A percentile compares a stretch with the other conserved stretches of the same genome.
phyloP scores from a whole-genome alignment of 352 stramenopile species.

The Phytopythium kandeliae region DNA sequence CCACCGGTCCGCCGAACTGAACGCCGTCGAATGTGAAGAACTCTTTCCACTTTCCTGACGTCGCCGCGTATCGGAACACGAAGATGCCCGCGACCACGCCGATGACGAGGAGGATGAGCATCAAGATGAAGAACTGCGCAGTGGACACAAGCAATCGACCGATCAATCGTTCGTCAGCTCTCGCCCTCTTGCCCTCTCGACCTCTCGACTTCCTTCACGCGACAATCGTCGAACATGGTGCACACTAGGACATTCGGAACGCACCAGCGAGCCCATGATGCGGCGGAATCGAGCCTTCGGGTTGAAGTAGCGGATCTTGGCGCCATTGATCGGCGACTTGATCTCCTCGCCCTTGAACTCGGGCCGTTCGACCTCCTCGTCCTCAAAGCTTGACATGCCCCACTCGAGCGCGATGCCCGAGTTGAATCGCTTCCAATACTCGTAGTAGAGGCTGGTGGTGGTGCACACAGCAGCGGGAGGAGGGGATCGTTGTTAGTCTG shows the following conservation, averaged over 20 bases:
- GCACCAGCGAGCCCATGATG: slow-evolving; percentile 63
- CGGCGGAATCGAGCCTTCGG: slow-evolving; percentile 52
- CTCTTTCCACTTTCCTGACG: slow-evolving; percentile 38
- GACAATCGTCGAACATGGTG: too few relatives aligned
- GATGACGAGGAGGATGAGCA: slow-evolving; percentile 67
- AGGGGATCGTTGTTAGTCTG: background rate
- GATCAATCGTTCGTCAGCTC: too few relatives aligned
- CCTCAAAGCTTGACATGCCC: slow-evolving; percentile 69
- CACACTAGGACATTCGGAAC: too few relatives aligned
- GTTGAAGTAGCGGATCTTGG: slow-evolving; percentile 74
- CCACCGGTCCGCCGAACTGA: slow-evolving; percentile 40
- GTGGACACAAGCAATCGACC: too few relatives aligned
- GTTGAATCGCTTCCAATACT: slow-evolving; percentile 83
- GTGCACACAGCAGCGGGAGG: background rate
- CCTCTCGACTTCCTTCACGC: too few relatives aligned
- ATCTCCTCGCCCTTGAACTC: slow-evolving; percentile 74
- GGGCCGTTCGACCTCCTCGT: slow-evolving; percentile 60
- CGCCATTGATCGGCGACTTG: slow-evolving; percentile 64
- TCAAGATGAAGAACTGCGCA: slow-evolving; percentile 56
- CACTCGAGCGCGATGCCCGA: slow-evolving; percentile 62
- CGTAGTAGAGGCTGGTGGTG: slow-evolving; percentile 53
- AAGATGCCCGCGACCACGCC: slow-evolving; percentile 68
- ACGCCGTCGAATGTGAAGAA: slow-evolving; percentile 51
- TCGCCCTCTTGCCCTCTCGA: too few relatives aligned
- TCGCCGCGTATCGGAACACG: slow-evolving; percentile 59